These are phyloP conservation scores for Blakeslea trispora DNA, from an alignment of 371 early-diverging fungal genomes.

Conservation along the genomic window DNA sequence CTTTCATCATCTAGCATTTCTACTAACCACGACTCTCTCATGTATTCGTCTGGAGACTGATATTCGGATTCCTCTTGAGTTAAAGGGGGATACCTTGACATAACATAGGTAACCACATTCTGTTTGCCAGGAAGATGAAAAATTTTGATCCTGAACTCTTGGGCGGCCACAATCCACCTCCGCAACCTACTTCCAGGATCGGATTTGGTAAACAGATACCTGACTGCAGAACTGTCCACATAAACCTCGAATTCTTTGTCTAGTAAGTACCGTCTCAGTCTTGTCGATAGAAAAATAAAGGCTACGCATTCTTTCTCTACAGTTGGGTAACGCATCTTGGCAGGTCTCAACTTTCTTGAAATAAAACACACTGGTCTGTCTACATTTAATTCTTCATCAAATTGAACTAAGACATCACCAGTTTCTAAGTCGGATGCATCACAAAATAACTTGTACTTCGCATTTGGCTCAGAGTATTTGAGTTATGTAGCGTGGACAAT, in stretches of 20 bases:
- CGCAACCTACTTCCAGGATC: background rate
- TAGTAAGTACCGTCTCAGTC: background rate
- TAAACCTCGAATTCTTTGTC: background rate
- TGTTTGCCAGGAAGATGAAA: background rate
- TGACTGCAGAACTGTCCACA: background rate
- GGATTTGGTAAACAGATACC: background rate
- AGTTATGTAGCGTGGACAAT: too few relatives aligned
- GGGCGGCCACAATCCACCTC: background rate
- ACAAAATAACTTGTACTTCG: too few relatives aligned
- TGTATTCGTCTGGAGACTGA: too few relatives aligned
- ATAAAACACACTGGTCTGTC: background rate
- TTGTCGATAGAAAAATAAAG: background rate
- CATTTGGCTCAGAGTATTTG: too few relatives aligned
- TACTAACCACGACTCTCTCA: too few relatives aligned
- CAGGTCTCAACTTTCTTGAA: background rate
- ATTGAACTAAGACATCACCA: too few relatives aligned
- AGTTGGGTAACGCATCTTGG: background rate
- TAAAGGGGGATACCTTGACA: background rate
- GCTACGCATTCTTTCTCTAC: constrained; percentile 4
- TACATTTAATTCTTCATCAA: background rate
- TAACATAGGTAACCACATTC: background rate
- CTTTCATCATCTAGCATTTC: too few relatives aligned
- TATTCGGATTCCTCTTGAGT: too few relatives aligned
- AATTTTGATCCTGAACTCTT: background rate
- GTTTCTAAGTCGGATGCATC: too few relatives aligned